A percentile compares a stretch with the other conserved stretches of the same genome.
Evolutionary conservation across 805 yeast species (phyloP).

Genomic region (Metschnikowia shivogae): DNA sequence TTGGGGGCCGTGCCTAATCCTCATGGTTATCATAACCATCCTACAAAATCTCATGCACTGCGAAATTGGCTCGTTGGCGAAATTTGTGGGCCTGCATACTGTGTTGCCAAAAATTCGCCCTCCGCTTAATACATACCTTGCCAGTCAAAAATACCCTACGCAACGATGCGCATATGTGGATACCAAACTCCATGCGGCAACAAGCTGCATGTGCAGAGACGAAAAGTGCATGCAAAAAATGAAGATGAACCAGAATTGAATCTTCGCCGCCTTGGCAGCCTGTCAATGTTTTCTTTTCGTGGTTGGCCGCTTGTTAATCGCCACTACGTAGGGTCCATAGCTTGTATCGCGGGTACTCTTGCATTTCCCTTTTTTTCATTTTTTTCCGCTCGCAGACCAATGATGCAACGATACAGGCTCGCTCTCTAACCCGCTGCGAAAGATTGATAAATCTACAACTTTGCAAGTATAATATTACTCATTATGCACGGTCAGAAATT

Average conservation of each 20-base stretch:
- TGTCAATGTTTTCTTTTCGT: no score
- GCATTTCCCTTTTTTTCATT: no score
- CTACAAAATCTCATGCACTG: neutral
- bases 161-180: constrained; percentile 3
- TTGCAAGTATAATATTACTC: neutral
- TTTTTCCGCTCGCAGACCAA: neutral
- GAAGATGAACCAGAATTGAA: no score
- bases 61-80: neutral
- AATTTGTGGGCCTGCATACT: neutral
- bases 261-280: no score
- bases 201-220: no score
- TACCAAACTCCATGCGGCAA: neutral
- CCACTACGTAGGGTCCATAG: no score
- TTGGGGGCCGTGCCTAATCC: neutral
- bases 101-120: neutral
- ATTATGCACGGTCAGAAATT: no score
- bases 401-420: constrained; percentile 5
- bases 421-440: neutral
- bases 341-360: no score
- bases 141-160: neutral
- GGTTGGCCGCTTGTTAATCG: no score
- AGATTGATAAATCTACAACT: neutral
- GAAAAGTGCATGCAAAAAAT: no score
- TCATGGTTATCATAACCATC: neutral
- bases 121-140: neutral